A percentile compares a stretch with the other conserved stretches of the same genome.
Conservation (phyloP, 2,329 filamentous ascomycete species). For the Botrytis hyacinthi region DNA sequence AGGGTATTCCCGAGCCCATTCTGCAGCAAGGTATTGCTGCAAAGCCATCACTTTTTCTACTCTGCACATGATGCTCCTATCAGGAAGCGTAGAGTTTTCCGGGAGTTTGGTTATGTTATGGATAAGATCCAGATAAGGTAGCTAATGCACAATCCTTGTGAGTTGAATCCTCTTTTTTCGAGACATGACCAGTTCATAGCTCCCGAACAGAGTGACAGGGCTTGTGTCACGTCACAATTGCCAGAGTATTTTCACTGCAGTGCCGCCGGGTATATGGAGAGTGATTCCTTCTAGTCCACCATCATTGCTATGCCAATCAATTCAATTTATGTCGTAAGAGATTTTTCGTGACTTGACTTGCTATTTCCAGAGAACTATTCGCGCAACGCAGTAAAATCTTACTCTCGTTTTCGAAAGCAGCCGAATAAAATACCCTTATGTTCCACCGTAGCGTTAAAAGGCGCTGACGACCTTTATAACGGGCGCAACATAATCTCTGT, state of each 20-base stretch:
- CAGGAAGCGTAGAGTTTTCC: background rate
- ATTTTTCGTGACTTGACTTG: background rate
- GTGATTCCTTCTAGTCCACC: background rate
- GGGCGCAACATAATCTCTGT: conserved; percentile 4
- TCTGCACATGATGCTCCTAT: background rate
- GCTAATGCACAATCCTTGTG: conserved; percentile 11
- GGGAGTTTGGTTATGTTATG: background rate
- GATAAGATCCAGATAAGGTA: conserved; percentile 11
- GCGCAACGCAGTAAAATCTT: background rate
- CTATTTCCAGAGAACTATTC: background rate
- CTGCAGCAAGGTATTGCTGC: conserved; percentile 4
- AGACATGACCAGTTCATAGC: conserved; percentile 1
- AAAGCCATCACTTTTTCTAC: background rate
- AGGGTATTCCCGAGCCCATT: conserved; percentile 11
- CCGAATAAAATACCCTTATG: background rate
- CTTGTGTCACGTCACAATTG: background rate
- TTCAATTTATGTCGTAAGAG: background rate
- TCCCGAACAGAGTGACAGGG: background rate
- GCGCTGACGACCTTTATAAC: background rate
- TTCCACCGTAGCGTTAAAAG: background rate
- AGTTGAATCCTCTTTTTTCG: background rate
- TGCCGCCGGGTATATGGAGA: background rate
- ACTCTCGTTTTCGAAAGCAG: background rate
- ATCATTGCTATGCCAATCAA: background rate
- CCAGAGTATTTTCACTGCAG: background rate